A percentile compares a stretch with the other conserved stretches of the same genome.
phyloP scores from a whole-genome alignment of 345 rosid species.

The Noccaea caerulescens region DNA sequence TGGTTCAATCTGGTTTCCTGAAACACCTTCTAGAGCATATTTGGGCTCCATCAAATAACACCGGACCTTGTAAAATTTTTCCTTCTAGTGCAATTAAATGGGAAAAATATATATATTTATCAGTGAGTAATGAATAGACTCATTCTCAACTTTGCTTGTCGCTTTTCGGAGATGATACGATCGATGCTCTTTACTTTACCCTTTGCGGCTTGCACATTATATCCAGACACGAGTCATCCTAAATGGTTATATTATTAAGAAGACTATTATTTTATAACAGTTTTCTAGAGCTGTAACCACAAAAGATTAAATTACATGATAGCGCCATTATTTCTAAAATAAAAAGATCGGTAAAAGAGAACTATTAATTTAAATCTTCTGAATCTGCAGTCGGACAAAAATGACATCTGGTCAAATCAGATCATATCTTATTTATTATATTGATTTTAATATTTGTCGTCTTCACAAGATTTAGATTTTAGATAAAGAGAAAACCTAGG shows the following conservation, averaged over 20 bases:
- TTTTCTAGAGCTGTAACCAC: conserved; percentile 22
- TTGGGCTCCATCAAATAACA: not conserved
- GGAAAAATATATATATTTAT: not conserved
- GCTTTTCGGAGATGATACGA: conserved; percentile 21
- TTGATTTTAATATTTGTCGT: not conserved
- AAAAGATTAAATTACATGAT: conserved; percentile 25
- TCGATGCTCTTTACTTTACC: conserved; percentile 26
- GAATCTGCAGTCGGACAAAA: conserved; percentile 15
- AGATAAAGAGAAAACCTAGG: not conserved
- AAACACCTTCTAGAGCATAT: not conserved
- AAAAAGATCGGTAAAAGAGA: conserved; percentile 22
- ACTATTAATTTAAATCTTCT: conserved; percentile 23
- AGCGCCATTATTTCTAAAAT: conserved; percentile 25
- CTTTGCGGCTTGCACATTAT: conserved; percentile 25
- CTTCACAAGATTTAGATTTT: not conserved
- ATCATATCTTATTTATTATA: conserved; percentile 1
- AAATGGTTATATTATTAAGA: not conserved
- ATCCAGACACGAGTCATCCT: conserved; percentile 36
- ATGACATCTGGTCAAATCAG: conserved; percentile 27
- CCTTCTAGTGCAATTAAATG: not conserved
- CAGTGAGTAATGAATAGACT: conserved; percentile 17
- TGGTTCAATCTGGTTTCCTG: not conserved
- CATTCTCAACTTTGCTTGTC: conserved; percentile 29
- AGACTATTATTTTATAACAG: not conserved
- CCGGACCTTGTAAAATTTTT: not conserved